Percentiles rank a stretch among this genome's conserved stretches.
phyloP scores from a whole-genome alignment of 768 basidiomycete genomes.

The Leucocoprinus birnbaumii region DNA sequence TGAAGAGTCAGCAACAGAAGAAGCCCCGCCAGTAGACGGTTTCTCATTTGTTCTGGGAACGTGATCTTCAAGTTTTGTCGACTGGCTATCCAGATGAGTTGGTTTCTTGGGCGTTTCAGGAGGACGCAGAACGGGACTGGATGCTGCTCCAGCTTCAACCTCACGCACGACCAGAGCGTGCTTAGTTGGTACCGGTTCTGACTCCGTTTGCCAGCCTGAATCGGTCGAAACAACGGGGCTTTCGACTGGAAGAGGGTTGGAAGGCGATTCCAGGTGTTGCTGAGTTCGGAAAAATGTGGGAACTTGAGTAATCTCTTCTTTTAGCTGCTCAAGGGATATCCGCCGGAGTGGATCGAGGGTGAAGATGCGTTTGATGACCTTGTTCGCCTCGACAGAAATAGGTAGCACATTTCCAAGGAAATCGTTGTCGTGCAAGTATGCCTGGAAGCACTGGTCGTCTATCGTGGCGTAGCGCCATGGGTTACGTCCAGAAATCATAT shows the following conservation, averaged over 20 bases:
- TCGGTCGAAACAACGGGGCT: not conserved
- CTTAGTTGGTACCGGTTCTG: not conserved
- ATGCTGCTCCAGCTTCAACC: not conserved
- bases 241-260: not conserved
- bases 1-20: conserved; percentile 12
- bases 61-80: not conserved
- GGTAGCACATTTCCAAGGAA: conserved; percentile 69
- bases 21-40: conserved; percentile 12
- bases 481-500: conserved; percentile 74
- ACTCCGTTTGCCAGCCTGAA: not conserved
- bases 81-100: not conserved
- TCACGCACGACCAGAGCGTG: not conserved
- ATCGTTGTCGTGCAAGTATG: conserved; percentile 59
- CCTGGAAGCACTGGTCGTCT: conserved; percentile 64
- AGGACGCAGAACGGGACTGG: not conserved
- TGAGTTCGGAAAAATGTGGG: conserved; percentile 49
- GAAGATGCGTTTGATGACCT: conserved; percentile 68
- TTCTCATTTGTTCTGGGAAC: not conserved
- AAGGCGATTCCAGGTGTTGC: not conserved
- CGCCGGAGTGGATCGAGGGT: conserved; percentile 58
- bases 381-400: conserved; percentile 63
- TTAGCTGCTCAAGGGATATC: conserved; percentile 61
- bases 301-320: conserved; percentile 49
- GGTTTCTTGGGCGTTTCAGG: not conserved
- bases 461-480: conserved; percentile 74